A percentile compares a stretch with the other conserved stretches of the same genome.
Evolutionary conservation across 2,329 filamentous ascomycete genomes (phyloP).

Genomic region (Podosphaera leucotricha): DNA sequence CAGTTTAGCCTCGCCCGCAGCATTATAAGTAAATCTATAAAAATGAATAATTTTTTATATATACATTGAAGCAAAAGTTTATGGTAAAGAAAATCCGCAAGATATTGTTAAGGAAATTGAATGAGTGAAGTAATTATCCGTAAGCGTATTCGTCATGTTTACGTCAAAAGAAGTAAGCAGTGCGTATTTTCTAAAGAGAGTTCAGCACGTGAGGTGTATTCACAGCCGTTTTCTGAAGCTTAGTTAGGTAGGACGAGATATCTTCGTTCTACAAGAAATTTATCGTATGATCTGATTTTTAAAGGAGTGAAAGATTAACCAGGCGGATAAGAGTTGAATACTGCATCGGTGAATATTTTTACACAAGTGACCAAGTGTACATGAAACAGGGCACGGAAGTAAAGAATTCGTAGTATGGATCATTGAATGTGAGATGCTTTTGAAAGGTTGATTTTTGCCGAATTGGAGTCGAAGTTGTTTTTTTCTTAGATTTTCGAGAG

Average conservation of each 20-base stretch:
- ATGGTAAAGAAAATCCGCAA: too few relatives aligned
- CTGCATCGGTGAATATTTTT: background rate
- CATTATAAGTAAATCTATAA: too few relatives aligned
- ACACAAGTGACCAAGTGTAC: background rate
- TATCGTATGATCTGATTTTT: background rate
- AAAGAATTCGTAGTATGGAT: background rate
- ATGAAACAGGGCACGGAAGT: background rate
- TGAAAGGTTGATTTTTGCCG: background rate
- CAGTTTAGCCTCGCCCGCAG: too few relatives aligned
- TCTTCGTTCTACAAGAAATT: background rate
- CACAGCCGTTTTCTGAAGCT: background rate
- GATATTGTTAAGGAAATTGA: too few relatives aligned
- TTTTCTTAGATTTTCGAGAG: background rate
- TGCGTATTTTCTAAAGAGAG: background rate
- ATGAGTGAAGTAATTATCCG: too few relatives aligned
- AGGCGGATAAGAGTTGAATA: background rate
- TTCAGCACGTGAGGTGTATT: background rate
- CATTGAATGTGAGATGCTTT: background rate
- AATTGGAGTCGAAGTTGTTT: background rate
- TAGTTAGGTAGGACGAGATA: background rate
- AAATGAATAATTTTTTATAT: too few relatives aligned
- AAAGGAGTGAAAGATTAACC: background rate
- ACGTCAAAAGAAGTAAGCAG: background rate
- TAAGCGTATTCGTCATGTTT: too few relatives aligned
- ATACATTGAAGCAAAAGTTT: too few relatives aligned